phyloP scores from a whole-genome alignment of 345 rosid species.

The Citrus glauca region DNA sequence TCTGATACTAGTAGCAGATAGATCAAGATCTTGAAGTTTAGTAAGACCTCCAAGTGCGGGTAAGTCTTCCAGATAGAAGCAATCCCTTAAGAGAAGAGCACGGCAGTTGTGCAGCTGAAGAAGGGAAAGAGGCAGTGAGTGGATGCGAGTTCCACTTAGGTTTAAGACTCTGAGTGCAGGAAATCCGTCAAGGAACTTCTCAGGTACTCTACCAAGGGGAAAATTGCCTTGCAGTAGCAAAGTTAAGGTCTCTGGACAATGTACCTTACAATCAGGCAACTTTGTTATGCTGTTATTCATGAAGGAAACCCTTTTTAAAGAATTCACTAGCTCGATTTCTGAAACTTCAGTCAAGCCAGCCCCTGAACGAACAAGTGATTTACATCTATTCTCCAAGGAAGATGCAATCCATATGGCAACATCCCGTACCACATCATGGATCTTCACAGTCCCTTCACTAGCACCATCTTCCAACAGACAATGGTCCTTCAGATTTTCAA shows the following conservation, averaged over 20 bases:
- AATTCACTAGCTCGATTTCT: constrained; percentile 13
- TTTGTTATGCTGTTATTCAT: constrained; percentile 29
- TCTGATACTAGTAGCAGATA: constrained; percentile 29
- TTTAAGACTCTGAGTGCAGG: constrained; percentile 32
- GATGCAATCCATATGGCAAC: constrained; percentile 38
- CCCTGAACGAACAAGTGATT: constrained; percentile 32
- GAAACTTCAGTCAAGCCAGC: constrained; percentile 21
- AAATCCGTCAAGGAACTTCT: constrained; percentile 22
- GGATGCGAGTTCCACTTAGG: constrained; percentile 30
- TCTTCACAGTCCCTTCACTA: constrained; percentile 28
- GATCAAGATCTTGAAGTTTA: constrained; percentile 39
- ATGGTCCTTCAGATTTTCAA: constrained; percentile 41
- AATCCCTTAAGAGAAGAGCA: constrained; percentile 33
- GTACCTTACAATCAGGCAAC: constrained; percentile 16
- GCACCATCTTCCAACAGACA: constrained; percentile 43
- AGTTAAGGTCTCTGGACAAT: constrained; percentile 24
- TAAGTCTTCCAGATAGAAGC: constrained; percentile 26
- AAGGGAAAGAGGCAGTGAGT: constrained; percentile 29
- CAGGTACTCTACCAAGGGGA: constrained; percentile 21
- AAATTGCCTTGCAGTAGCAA: constrained; percentile 36
- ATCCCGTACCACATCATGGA: constrained; percentile 52
- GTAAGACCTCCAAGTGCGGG: constrained; percentile 30
- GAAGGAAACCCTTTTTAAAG: constrained; percentile 39
- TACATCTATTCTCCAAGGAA: constrained; percentile 16
- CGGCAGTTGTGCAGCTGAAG: constrained; percentile 23